Evolutionary conservation across 1,284 basidiomycete genomes (phyloP), one percentile per base, ranked within the genome.

Genomic region (Ustilago cynodontis): DNA sequence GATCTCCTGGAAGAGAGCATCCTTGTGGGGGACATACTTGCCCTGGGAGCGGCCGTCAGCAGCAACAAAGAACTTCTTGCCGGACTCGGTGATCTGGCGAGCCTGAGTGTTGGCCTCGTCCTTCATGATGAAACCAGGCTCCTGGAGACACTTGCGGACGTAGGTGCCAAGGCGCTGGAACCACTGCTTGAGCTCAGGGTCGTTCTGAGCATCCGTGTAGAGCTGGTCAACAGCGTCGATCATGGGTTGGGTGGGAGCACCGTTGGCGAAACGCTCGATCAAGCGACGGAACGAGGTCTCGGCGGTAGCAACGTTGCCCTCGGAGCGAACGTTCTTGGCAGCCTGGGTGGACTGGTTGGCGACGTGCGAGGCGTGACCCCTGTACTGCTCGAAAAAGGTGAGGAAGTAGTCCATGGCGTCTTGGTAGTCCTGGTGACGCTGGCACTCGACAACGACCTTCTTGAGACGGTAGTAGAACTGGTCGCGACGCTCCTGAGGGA

Each of bases 391-490:
- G 60, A 84, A 81, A 28, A 82, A 67, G 76, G 80, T 85, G 75
- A 87, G 79, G 81, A 87, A 87, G 80, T 86, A 87, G 57, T 87
- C 86, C 75, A 87, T 84, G 28, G 86, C 85, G 47, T 85, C 91
- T 81, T 95, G 93, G 87, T 97, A 98, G 84, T 96, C 93, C 67
- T 91, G 90, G 87, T 96, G 94, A 84, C 92, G 91, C 88, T 98
- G 95, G 87, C 93, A 94, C 87, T 98, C 95, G 67, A 95, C 89
- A 71, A 97, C 90, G 45, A 94, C 93, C 91, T 93, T 94, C 88
- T 93, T 93, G 33, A 89, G 88, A 13, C 93, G 89, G 87, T 90
- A 93, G 82, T 93, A 91, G 86, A 92, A 93, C 79, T 91, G 92
- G 63, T 95, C 92, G 24, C 93, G 89, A 33, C 94, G 89, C 87